Conservation (phyloP, 495 filamentous ascomycete species). For the Polyplosphaeria fusca region DNA sequence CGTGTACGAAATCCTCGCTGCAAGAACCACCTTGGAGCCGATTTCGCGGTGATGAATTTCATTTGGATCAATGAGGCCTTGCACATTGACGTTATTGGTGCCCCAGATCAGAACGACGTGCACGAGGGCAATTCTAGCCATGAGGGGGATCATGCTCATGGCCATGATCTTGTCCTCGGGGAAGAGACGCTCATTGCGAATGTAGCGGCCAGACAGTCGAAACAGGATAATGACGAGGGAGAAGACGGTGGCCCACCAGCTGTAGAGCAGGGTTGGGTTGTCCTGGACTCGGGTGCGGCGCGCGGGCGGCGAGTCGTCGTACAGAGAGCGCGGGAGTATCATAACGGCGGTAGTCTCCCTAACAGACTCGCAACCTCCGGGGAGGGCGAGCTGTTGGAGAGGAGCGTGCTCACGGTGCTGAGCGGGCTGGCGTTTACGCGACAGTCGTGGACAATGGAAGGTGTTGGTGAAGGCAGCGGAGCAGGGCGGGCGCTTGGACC, state of each 20-base stretch:
- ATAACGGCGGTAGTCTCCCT: constrained; percentile 5
- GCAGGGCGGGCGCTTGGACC: constrained; percentile 27
- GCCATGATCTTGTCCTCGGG: constrained; percentile 84
- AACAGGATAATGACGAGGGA: constrained; percentile 76
- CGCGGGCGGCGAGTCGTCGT: constrained; percentile 26
- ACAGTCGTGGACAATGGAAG: too few relatives aligned
- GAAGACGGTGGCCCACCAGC: constrained; percentile 90
- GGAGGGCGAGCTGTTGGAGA: constrained; percentile 33
- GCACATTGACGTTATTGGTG: constrained; percentile 73
- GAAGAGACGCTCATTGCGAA: constrained; percentile 78
- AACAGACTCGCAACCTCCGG: constrained; percentile 32
- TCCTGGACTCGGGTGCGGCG: constrained; percentile 26
- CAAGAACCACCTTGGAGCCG: constrained; percentile 64
- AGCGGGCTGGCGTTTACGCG: not conserved
- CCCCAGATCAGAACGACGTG: constrained; percentile 81
- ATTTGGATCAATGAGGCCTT: constrained; percentile 43
- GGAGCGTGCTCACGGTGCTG: constrained; percentile 14
- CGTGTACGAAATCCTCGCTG: constrained; percentile 64
- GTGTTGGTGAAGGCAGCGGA: constrained; percentile 1
- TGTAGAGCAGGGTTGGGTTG: constrained; percentile 61
- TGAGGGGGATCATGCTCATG: constrained; percentile 71
- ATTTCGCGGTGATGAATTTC: constrained; percentile 50
- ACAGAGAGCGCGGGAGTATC: constrained; percentile 24
- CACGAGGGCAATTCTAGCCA: constrained; percentile 78
- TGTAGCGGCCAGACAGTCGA: constrained; percentile 72